Base-by-base conservation (phyloP, 2,329 filamentous ascomycete genomes). In the Cercospora berteroae region DNA sequence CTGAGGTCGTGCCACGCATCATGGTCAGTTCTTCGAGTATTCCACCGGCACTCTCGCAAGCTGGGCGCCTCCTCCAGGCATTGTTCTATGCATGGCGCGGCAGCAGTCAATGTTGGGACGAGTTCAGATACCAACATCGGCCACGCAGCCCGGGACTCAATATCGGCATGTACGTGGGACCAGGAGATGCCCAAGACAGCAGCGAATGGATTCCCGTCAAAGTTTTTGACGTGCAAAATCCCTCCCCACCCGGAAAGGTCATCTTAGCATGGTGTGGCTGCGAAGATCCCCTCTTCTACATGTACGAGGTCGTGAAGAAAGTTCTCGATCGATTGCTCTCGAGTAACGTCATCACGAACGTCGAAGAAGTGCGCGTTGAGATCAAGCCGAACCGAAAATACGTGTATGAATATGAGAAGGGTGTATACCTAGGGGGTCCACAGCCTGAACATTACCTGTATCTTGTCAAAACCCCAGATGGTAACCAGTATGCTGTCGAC, bases 51-150 rank as follows among this genome's bases (percentile, higher is more conserved):
- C 31, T 39, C 13, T 39, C 18, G 13, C 57, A 10, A 39, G 57
- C 57, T 23, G 57, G 18, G 25, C 12, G 42, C 31, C 29, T 59
- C 8, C 57, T 60, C 13, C 57, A 60, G 13, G n/a, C 57, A 60
- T 23, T 42, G n/a, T 60, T 60, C 57, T 60, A 42, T 44, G 33
- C 57, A 5, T 60, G 57, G 57, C 31, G 57, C 16, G 57, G 42
- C 33, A 33, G 13, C 18, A 7, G 33, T n/a, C 18, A 44, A 18
- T 4, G 13, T n/a, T 60, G 57, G 57, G 42, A 60, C 20, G n/a
- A 44, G 6, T 12, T 4, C 13, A 16, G n/a, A 25, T 44, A 44
- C n/a, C 4, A 60, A 4, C 18, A 23, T 18, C 16, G 8, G 7
- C 16, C n/a, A 25, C 23, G 9, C 42, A 33, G 23, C 18, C 2